Conservation (phyloP, 2,329 filamentous ascomycete genomes). For the Ascochyta pisi region DNA sequence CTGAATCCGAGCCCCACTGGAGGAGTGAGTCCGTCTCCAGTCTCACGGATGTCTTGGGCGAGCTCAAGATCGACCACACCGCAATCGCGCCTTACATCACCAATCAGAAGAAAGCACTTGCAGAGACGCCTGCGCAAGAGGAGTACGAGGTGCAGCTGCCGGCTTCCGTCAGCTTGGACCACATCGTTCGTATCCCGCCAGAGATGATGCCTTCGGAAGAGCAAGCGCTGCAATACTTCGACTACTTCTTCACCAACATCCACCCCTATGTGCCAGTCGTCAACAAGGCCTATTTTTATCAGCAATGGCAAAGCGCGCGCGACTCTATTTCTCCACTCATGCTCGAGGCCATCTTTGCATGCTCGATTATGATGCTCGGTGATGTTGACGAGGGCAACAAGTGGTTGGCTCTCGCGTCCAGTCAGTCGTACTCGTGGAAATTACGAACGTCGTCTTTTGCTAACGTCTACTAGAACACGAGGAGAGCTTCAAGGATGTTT, state of each 20-base stretch:
- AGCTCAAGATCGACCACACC: constrained; percentile 84
- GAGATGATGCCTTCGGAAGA: constrained; percentile 92
- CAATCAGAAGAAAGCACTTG: constrained; percentile 63
- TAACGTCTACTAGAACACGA: constrained; percentile 71
- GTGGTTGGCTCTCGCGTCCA: constrained; percentile 89
- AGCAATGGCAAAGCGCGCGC: constrained; percentile 85
- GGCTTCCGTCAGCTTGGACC: constrained; percentile 71
- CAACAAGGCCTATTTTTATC: constrained; percentile 81
- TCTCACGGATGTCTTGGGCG: constrained; percentile 81
- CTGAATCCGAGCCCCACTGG: constrained; percentile 59
- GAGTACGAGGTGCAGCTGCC: constrained; percentile 77
- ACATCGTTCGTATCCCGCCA: constrained; percentile 84
- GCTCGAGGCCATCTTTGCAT: constrained; percentile 89
- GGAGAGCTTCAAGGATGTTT: constrained; percentile 91
- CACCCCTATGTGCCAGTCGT: constrained; percentile 93
- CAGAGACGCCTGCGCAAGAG: constrained; percentile 69
- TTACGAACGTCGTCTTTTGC: constrained; percentile 1
- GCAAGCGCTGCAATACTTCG: constrained; percentile 81
- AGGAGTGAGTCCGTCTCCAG: constrained; percentile 61
- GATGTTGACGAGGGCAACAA: constrained; percentile 85
- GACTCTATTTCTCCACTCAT: constrained; percentile 88
- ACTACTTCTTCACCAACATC: constrained; percentile 87
- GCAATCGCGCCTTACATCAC: constrained; percentile 90
- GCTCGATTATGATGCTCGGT: constrained; percentile 81
- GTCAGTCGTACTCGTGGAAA: constrained; percentile 58